A percentile compares a stretch with the other conserved stretches of the same genome.
These are phyloP conservation scores for Leptographium wingfieldii DNA, from an alignment of 2,329 filamentous ascomycete genomes.

Conservation along the genomic window DNA sequence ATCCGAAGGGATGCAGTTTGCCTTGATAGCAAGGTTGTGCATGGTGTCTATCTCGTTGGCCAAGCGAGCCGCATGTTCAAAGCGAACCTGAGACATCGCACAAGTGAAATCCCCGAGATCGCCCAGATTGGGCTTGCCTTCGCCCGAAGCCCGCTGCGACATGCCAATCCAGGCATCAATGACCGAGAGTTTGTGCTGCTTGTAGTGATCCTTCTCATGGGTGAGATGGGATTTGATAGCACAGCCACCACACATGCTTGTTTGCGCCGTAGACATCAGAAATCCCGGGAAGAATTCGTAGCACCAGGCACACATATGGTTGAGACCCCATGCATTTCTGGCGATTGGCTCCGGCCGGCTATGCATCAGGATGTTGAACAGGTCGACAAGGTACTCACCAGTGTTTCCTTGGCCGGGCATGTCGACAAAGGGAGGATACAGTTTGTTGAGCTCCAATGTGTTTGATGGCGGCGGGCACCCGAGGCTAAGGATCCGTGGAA, in stretches of 20 bases:
- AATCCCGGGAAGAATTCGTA: neutral
- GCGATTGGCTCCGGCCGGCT: neutral
- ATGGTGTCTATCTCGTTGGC: neutral
- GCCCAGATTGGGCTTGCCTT: neutral
- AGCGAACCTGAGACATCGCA: neutral
- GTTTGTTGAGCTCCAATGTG: no score
- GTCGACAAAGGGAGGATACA: no score
- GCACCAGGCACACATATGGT: neutral
- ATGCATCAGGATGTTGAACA: neutral
- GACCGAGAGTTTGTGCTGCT: neutral
- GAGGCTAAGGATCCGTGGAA: neutral
- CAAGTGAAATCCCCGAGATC: neutral
- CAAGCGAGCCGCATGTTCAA: neutral
- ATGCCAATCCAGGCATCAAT: neutral
- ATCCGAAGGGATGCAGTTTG: neutral
- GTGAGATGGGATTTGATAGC: neutral
- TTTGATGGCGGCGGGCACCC: neutral
- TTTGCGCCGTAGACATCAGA: neutral
- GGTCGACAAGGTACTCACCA: neutral
- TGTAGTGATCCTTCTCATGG: conserved; percentile 2
- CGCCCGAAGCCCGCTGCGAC: no score
- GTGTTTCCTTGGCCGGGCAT: no score
- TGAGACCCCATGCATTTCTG: neutral
- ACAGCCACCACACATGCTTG: neutral
- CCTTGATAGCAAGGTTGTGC: neutral